Conservation (phyloP, 1,284 basidiomycete species). For the Thecaphora thlaspeos region DNA sequence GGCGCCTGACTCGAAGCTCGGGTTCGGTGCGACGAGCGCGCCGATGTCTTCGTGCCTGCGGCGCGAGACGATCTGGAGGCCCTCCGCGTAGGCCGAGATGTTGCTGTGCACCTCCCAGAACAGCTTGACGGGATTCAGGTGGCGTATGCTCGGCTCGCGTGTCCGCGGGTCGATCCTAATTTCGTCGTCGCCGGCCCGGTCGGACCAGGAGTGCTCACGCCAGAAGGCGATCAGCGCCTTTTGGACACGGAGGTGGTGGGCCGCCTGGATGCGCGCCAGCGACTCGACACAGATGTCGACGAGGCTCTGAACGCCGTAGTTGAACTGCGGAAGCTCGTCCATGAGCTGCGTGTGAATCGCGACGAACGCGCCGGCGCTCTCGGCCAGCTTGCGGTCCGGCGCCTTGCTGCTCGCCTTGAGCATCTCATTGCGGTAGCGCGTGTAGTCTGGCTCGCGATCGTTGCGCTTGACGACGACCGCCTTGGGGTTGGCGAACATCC, state of each 20-base stretch:
- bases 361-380: conserved; percentile 55
- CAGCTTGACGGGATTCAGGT: conserved; percentile 35
- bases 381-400: conserved; percentile 33
- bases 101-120: conserved; percentile 39
- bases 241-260: conserved; percentile 44
- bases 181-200: conserved; percentile 17
- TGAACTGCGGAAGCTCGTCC: conserved; percentile 59
- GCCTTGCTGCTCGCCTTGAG: conserved; percentile 17
- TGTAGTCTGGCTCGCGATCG: conserved; percentile 56
- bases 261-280: conserved; percentile 53
- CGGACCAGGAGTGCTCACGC: conserved; percentile 5
- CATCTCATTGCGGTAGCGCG: conserved; percentile 43
- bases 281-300: conserved; percentile 55
- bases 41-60: conserved; percentile 6
- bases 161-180: conserved; percentile 23
- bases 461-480: conserved; percentile 56
- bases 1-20: neutral
- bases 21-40: neutral
- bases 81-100: conserved; percentile 22
- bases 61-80: conserved; percentile 15
- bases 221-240: conserved; percentile 28
- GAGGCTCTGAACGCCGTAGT: conserved; percentile 55
- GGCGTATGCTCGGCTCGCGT: conserved; percentile 24
- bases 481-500: conserved; percentile 38
- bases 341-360: conserved; percentile 58